Percentiles rank a stretch among this genome's conserved stretches.
Conservation (phyloP, 345 rosid genomes). For the Iberis pinnata region DNA sequence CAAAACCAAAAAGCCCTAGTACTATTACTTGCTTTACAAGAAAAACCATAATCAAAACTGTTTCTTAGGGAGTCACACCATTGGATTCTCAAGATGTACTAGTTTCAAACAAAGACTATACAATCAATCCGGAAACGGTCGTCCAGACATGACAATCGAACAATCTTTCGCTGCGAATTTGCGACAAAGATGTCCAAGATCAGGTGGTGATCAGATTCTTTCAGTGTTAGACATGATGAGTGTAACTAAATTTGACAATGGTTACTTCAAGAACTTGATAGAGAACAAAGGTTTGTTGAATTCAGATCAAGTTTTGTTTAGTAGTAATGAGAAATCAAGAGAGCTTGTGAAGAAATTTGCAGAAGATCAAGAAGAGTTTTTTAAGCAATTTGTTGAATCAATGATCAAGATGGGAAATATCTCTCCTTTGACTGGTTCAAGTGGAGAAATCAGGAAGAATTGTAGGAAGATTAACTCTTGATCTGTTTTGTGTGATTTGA, state of each 20-base stretch:
- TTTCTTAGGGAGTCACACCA: conserved; percentile 81
- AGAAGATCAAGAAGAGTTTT: conserved; percentile 49
- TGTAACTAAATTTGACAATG: conserved; percentile 61
- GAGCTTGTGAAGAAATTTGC: conserved; percentile 73
- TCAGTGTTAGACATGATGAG: conserved; percentile 54
- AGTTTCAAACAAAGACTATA: conserved; percentile 90
- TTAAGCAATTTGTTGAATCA: conserved; percentile 69
- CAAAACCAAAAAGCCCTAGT: background rate
- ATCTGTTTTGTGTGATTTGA: too few relatives aligned
- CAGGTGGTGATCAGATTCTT: conserved; percentile 64
- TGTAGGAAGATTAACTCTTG: conserved; percentile 71
- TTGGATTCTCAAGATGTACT: conserved; percentile 77
- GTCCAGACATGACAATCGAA: conserved; percentile 68
- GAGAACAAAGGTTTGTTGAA: conserved; percentile 65
- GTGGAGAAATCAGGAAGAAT: conserved; percentile 69
- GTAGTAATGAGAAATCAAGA: conserved; percentile 47
- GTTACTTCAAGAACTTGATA: conserved; percentile 72
- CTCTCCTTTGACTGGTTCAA: conserved; percentile 71
- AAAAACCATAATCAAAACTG: background rate
- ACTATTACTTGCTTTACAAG: conserved; percentile 11
- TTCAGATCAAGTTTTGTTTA: conserved; percentile 71
- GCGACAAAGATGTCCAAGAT: conserved; percentile 46
- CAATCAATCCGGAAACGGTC: conserved; percentile 71
- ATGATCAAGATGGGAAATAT: conserved; percentile 89
- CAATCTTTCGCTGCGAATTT: conserved; percentile 47